Conservation (phyloP, 257 asterid genomes). For the Vinca minor region DNA sequence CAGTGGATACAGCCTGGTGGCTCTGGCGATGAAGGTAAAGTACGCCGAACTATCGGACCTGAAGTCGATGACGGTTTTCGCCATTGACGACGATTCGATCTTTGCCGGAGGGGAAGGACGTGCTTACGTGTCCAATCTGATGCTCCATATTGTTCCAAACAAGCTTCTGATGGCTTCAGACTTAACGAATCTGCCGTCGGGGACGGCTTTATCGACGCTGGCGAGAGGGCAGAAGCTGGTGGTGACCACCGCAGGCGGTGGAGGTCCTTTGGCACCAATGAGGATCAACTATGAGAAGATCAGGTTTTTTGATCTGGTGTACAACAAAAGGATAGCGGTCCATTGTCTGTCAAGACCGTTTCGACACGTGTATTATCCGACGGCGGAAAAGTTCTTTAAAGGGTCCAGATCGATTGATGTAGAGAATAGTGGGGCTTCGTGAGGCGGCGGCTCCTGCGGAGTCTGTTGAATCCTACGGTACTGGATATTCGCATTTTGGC, state of each 20-base stretch:
- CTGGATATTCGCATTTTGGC: not conserved
- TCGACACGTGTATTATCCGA: slow-evolving; percentile 24
- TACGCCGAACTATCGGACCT: slow-evolving; percentile 43
- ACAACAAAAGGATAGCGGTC: slow-evolving; percentile 51
- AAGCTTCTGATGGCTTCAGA: slow-evolving; percentile 43
- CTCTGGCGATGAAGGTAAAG: slow-evolving; percentile 54
- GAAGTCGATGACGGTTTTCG: slow-evolving; percentile 56
- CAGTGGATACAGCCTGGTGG: slow-evolving; percentile 47
- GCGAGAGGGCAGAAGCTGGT: slow-evolving; percentile 40
- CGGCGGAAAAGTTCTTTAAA: slow-evolving; percentile 2
- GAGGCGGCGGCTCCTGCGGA: not conserved
- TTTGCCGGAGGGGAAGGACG: slow-evolving; percentile 54
- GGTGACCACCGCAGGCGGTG: slow-evolving; percentile 60
- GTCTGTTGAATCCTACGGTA: no score
- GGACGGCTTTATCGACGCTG: slow-evolving; percentile 51
- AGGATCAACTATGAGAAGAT: slow-evolving; percentile 59
- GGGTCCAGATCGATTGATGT: not conserved
- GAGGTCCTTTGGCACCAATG: slow-evolving; percentile 49
- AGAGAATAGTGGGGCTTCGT: not conserved
- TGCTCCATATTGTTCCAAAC: slow-evolving; percentile 59
- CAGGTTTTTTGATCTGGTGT: slow-evolving; percentile 42
- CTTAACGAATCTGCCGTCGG: slow-evolving; percentile 28
- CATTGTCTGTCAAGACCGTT: slow-evolving; percentile 58
- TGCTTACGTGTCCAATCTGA: slow-evolving; percentile 45
- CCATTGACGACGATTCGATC: slow-evolving; percentile 52